A percentile compares a stretch with the other conserved stretches of the same genome.
Evolutionary conservation across 2,329 filamentous ascomycete genomes (phyloP).

Genomic region (Microthyrium microscopicum): DNA sequence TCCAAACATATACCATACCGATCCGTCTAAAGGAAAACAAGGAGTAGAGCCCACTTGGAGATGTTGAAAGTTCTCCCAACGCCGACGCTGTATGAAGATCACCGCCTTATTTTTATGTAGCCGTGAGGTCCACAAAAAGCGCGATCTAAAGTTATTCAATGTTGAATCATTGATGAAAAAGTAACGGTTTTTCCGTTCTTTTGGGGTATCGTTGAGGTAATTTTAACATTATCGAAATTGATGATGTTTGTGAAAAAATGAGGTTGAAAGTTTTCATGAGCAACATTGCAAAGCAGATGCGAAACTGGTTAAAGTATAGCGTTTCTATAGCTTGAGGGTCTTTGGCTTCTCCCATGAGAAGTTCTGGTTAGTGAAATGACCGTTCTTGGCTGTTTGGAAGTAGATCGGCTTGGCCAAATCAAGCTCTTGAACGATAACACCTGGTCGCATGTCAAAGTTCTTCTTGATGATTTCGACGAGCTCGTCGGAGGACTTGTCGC

Average conservation of each 20-base stretch:
- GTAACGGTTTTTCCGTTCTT: slow-evolving; percentile 2
- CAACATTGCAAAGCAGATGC: not conserved
- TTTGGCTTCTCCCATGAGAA: slow-evolving; percentile 99
- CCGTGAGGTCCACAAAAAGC: slow-evolving; percentile 3
- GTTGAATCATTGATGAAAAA: slow-evolving; percentile 8
- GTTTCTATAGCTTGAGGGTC: slow-evolving; percentile 68
- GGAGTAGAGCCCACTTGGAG: no score
- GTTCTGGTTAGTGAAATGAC: slow-evolving; percentile 96
- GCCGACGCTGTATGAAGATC: slow-evolving; percentile 7
- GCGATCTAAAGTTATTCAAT: slow-evolving; percentile 8
- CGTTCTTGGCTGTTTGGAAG: slow-evolving; percentile 97
- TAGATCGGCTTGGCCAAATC: slow-evolving; percentile 94
- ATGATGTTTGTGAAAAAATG: slow-evolving; percentile 5
- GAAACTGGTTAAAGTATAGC: not conserved
- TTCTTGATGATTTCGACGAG: slow-evolving; percentile 84
- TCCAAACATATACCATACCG: no score
- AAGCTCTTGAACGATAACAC: slow-evolving; percentile 96
- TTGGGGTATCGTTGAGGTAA: not conserved
- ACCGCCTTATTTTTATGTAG: slow-evolving; percentile 1
- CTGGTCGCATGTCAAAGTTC: slow-evolving; percentile 96
- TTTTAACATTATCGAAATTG: not conserved
- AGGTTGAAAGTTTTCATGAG: not conserved
- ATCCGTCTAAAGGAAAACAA: no score
- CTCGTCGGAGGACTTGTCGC: slow-evolving; percentile 73
- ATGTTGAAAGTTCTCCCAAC: slow-evolving; percentile 9